Evolutionary conservation across 352 stramenopile genomes (phyloP).

Genomic region (Thraustochytrium sp.): DNA sequence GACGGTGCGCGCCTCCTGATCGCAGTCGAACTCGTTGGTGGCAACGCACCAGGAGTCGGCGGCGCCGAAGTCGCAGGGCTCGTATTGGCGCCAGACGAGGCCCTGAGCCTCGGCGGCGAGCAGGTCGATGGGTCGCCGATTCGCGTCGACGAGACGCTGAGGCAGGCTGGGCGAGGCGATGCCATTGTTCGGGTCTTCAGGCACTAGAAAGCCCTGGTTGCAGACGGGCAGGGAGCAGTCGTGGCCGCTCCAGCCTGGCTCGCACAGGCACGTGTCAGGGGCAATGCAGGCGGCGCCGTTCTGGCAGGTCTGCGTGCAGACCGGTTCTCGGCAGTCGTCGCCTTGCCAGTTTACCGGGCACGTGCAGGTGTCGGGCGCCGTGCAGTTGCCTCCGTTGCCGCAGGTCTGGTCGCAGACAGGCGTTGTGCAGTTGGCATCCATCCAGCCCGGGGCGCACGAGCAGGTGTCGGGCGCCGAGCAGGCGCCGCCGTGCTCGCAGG

Average conservation of each 20-base stretch:
- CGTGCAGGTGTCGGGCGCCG: slow-evolving; percentile 74
- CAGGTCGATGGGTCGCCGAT: neutral
- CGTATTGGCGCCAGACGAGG: slow-evolving; percentile 67
- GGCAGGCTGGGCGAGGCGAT: neutral
- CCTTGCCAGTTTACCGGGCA: slow-evolving; percentile 79
- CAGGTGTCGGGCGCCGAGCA: slow-evolving; percentile 89
- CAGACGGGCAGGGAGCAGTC: slow-evolving; percentile 85
- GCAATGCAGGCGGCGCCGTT: slow-evolving; percentile 84
- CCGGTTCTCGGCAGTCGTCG: slow-evolving; percentile 78
- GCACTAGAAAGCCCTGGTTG: slow-evolving; percentile 82
- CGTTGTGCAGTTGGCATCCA: slow-evolving; percentile 91
- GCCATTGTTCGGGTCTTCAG: slow-evolving; percentile 53
- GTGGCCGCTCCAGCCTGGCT: slow-evolving; percentile 78
- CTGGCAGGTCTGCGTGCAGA: slow-evolving; percentile 74
- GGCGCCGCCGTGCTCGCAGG: slow-evolving; percentile 71
- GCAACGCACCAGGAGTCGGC: slow-evolving; percentile 71
- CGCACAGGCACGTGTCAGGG: slow-evolving; percentile 86
- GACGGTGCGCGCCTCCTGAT: slow-evolving; percentile 56
- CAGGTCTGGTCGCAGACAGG: slow-evolving; percentile 90
- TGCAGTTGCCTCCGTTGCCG: slow-evolving; percentile 91
- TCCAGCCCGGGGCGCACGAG: slow-evolving; percentile 79
- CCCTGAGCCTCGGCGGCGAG: slow-evolving; percentile 55
- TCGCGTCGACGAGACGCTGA: neutral
- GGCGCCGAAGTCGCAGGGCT: slow-evolving; percentile 71
- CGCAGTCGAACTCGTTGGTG: slow-evolving; percentile 87